Conservation (phyloP, 1,284 basidiomycete genomes). For the Coniferiporia sulphurascens region DNA sequence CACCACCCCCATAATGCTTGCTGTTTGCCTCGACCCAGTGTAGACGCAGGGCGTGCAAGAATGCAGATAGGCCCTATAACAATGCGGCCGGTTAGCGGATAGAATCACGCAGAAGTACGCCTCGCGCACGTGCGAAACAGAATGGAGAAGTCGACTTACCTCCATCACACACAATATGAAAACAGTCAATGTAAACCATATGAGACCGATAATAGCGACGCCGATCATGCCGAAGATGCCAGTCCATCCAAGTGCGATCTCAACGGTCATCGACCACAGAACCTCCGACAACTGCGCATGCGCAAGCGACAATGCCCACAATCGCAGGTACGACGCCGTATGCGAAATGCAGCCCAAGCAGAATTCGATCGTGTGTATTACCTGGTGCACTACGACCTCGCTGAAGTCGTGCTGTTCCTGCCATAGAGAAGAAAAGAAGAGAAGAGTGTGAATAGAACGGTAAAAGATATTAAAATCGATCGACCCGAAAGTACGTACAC, state of each 20-base stretch:
- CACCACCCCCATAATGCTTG: slow-evolving; percentile 92
- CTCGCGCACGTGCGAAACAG: background rate
- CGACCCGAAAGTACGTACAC: slow-evolving; percentile 40
- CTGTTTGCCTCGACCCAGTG: slow-evolving; percentile 99
- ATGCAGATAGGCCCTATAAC: slow-evolving; percentile 81
- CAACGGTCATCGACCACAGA: slow-evolving; percentile 83
- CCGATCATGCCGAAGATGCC: slow-evolving; percentile 57
- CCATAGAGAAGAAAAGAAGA: slow-evolving; percentile 14
- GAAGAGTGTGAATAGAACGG: slow-evolving; percentile 12
- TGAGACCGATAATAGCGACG: slow-evolving; percentile 59
- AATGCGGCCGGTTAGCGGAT: background rate
- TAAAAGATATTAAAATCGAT: slow-evolving; percentile 4
- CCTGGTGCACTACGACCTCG: slow-evolving; percentile 94
- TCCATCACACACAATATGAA: slow-evolving; percentile 88
- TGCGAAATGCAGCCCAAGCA: slow-evolving; percentile 98
- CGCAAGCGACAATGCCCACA: slow-evolving; percentile 97
- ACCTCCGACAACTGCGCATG: slow-evolving; percentile 98
- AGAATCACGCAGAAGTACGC: slow-evolving; percentile 7
- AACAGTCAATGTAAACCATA: slow-evolving; percentile 86
- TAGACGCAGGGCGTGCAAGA: slow-evolving; percentile 92
- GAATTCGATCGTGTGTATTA: slow-evolving; percentile 99
- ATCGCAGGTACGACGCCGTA: slow-evolving; percentile 96
- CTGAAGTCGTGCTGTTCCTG: slow-evolving; percentile 84
- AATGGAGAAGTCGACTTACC: slow-evolving; percentile 44
- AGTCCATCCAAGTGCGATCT: slow-evolving; percentile 47